Base-by-base conservation (phyloP, 2,329 filamentous ascomycete species). In the Penicillium olsonii region DNA sequence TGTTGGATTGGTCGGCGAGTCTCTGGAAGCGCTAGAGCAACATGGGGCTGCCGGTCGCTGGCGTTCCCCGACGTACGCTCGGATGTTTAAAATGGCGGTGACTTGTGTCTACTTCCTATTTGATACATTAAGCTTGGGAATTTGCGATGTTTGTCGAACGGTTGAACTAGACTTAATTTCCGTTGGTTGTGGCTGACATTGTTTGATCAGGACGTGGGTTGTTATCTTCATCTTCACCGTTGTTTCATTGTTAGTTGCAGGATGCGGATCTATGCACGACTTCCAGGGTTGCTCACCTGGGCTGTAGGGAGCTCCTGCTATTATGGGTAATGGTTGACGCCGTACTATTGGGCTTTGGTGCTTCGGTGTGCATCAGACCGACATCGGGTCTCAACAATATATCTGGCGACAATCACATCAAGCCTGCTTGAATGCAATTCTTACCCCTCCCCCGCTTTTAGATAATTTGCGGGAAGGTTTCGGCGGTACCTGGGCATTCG, bases 41-140 rank as follows among this genome's bases (percentile, higher is more conserved):
- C 46, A 45, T 49, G 46, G 41, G 20, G 38, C 19, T 22, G 27
- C 39, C 20, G 37, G 37, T 37, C 29, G 17, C 8, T 48, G 18
- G 6, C 14, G 15, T 40, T 34, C 44, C 43, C 37, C 15, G 24
- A 47, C 42, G 33, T 33, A 47, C 17, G 20, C 17, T 49, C 26
- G 37, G 43, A 37, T 47, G 19, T 19, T 41, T 19, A 15, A 15
- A 48, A 38, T 51, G 48, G 43, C 43, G 48, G 44, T 48, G 38
- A 48, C 22, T 45, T 49, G 47, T 45, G 22, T 35, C 39, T 45
- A 20, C 18, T 45, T 49, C 22, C 42, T 45, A 49, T 45, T 49
- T 35, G 31, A 17, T 22, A 26, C 29, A 26, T 42, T 17, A 10
- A 11, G 20, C 31, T 27, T 24, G 27, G 7, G 34, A 14, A 15